A percentile compares a stretch with the other conserved stretches of the same genome.
These are phyloP conservation scores for Cladosporium colombiae DNA, from an alignment of 2,329 filamentous ascomycete species.

Conservation along the genomic window DNA sequence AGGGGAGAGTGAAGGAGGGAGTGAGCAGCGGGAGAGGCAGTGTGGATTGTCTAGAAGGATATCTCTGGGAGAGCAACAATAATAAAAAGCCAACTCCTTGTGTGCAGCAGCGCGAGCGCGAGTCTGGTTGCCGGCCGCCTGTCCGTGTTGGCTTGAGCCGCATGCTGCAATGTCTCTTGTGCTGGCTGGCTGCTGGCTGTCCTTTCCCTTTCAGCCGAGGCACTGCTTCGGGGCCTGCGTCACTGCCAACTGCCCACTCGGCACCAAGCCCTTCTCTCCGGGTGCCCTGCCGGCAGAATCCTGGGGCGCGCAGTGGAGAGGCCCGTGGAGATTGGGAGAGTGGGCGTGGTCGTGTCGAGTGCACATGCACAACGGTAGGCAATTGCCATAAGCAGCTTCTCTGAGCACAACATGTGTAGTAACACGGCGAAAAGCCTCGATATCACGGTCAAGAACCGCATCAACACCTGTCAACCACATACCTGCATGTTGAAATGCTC, in stretches of 20 bases:
- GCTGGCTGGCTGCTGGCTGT: neutral
- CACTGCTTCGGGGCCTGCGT: neutral
- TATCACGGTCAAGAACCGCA: too few relatives aligned
- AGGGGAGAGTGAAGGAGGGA: neutral
- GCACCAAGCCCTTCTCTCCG: slow-evolving; percentile 13
- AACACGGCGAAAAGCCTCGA: too few relatives aligned
- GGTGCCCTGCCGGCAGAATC: neutral
- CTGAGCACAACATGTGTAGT: too few relatives aligned
- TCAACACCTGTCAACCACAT: too few relatives aligned
- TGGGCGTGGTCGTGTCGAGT: too few relatives aligned
- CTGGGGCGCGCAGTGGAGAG: slow-evolving; percentile 8
- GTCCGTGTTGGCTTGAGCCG: slow-evolving; percentile 11
- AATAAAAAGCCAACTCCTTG: neutral
- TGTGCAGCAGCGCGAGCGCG: neutral
- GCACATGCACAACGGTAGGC: too few relatives aligned
- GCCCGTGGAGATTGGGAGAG: neutral
- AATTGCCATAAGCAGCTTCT: too few relatives aligned
- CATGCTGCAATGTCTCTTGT: slow-evolving; percentile 7
- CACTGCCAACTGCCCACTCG: neutral
- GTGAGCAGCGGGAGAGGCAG: neutral
- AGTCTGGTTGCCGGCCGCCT: slow-evolving; percentile 2
- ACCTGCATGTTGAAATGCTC: too few relatives aligned
- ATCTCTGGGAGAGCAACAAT: neutral
- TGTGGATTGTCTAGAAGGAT: neutral
- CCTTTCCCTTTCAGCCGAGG: slow-evolving; percentile 9